A percentile compares a stretch with the other conserved stretches of the same genome.
phyloP scores from a whole-genome alignment of 2,329 filamentous ascomycete species.

The Aspergillus quadrilineatus region DNA sequence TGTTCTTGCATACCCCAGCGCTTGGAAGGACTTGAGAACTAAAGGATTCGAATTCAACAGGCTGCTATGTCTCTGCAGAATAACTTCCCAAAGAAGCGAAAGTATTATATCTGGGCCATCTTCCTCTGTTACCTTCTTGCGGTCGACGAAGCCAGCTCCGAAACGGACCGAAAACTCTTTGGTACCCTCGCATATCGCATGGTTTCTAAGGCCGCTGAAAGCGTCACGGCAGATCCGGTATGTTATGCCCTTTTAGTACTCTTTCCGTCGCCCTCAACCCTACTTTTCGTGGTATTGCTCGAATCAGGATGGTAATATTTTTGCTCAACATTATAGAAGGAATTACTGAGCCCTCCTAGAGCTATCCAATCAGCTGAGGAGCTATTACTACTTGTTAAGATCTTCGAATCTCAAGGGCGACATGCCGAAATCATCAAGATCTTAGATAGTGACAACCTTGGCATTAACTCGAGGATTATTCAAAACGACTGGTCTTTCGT shows the following conservation, averaged over 20 bases:
- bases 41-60: constrained; percentile 26
- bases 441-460: constrained; percentile 43
- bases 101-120: constrained; percentile 52
- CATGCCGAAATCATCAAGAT: constrained; percentile 43
- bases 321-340: constrained; percentile 33
- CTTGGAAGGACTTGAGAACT: background rate
- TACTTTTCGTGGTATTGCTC: constrained; percentile 5
- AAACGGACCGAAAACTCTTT: constrained; percentile 47
- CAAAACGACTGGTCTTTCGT: constrained; percentile 47
- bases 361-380: constrained; percentile 50
- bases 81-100: constrained; percentile 48
- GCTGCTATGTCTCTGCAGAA: constrained; percentile 52
- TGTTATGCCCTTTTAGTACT: constrained; percentile 17
- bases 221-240: constrained; percentile 46
- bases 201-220: constrained; percentile 48
- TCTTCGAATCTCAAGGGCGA: constrained; percentile 44
- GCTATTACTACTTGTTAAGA: constrained; percentile 44
- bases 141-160: constrained; percentile 36
- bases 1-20: background rate
- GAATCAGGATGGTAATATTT: constrained; percentile 22
- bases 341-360: constrained; percentile 41
- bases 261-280: background rate
- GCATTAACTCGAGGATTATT: constrained; percentile 42
- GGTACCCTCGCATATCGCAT: constrained; percentile 53
- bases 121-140: constrained; percentile 47